Evolutionary conservation across 2,329 filamentous ascomycete genomes (phyloP).

Genomic region (Aureobasidium sp.): DNA sequence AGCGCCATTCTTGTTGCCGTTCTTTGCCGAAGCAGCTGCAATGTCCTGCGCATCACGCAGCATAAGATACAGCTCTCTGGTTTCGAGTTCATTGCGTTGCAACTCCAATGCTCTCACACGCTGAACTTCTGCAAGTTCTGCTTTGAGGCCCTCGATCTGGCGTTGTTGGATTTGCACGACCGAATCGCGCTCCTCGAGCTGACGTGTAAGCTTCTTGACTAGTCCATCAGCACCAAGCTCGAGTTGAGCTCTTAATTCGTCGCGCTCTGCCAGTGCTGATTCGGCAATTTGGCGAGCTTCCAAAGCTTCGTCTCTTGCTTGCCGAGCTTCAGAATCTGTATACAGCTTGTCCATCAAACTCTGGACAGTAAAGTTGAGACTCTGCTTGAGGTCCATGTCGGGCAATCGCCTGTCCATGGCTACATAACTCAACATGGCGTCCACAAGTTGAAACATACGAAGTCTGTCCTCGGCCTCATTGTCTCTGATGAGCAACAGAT

Average conservation of each 20-base stretch:
- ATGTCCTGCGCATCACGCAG: slow-evolving; percentile 94
- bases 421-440: slow-evolving; percentile 98
- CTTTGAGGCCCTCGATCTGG: slow-evolving; percentile 81
- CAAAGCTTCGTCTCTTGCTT: slow-evolving; percentile 83
- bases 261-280: slow-evolving; percentile 89
- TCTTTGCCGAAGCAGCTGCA: slow-evolving; percentile 77
- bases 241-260: slow-evolving; percentile 84
- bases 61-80: slow-evolving; percentile 95
- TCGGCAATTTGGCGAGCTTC: slow-evolving; percentile 91
- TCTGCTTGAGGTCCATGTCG: slow-evolving; percentile 97
- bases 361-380: slow-evolving; percentile 94
- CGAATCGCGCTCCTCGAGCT: slow-evolving; percentile 84
- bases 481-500: slow-evolving; percentile 85
- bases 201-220: slow-evolving; percentile 85
- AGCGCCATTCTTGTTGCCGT: slow-evolving; percentile 45
- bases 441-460: slow-evolving; percentile 94
- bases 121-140: slow-evolving; percentile 81
- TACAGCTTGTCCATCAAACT: slow-evolving; percentile 91
- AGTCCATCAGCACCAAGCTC: slow-evolving; percentile 89
- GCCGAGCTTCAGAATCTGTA: slow-evolving; percentile 89
- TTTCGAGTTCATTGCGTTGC: slow-evolving; percentile 92
- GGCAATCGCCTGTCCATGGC: slow-evolving; percentile 94
- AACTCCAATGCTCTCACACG: slow-evolving; percentile 81
- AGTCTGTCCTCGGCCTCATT: slow-evolving; percentile 87
- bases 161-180: slow-evolving; percentile 85